These are phyloP conservation scores for Eutypella sp. DNA, from an alignment of 2,329 filamentous ascomycete genomes.

Conservation along the genomic window DNA sequence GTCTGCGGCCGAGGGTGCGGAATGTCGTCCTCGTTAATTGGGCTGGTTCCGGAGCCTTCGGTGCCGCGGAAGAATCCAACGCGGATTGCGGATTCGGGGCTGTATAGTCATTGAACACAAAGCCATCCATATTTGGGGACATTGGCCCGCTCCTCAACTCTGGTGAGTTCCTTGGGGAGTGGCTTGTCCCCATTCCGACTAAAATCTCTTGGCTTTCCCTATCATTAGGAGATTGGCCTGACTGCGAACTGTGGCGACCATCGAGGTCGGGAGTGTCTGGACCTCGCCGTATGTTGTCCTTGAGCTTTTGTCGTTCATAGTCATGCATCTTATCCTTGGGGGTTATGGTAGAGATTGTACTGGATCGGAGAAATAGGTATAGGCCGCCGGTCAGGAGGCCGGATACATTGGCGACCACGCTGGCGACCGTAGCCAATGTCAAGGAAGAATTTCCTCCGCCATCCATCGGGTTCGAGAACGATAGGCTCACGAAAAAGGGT, in stretches of 20 bases:
- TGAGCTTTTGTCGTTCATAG: constrained; percentile 39
- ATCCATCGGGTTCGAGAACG: constrained; percentile 36
- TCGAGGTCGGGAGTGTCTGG: constrained; percentile 23
- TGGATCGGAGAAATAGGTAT: constrained; percentile 63
- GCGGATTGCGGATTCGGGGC: constrained; percentile 31
- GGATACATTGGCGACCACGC: constrained; percentile 61
- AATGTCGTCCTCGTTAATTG: constrained; percentile 20
- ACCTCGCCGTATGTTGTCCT: constrained; percentile 27
- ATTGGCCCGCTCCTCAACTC: constrained; percentile 20
- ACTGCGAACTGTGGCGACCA: constrained; percentile 31
- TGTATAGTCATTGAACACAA: constrained; percentile 22
- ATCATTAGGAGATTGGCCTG: constrained; percentile 25
- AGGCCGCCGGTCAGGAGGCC: constrained; percentile 61
- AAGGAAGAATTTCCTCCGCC: constrained; percentile 39
- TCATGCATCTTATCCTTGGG: constrained; percentile 41
- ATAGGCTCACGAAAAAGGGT: constrained; percentile 58
- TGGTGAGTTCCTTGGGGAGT: constrained; percentile 27
- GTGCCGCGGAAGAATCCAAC: constrained; percentile 16
- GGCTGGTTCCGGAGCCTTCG: constrained; percentile 26
- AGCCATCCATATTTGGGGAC: constrained; percentile 12
- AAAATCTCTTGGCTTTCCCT: constrained; percentile 32
- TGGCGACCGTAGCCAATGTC: constrained; percentile 56
- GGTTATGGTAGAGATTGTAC: constrained; percentile 51
- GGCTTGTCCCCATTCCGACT: constrained; percentile 26
- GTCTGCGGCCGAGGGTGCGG: constrained; percentile 29